Percentiles rank a stretch among this genome's conserved stretches.
These are phyloP conservation scores for Fusarium hostae DNA, from an alignment of 2,329 filamentous ascomycete genomes.

Conservation along the genomic window DNA sequence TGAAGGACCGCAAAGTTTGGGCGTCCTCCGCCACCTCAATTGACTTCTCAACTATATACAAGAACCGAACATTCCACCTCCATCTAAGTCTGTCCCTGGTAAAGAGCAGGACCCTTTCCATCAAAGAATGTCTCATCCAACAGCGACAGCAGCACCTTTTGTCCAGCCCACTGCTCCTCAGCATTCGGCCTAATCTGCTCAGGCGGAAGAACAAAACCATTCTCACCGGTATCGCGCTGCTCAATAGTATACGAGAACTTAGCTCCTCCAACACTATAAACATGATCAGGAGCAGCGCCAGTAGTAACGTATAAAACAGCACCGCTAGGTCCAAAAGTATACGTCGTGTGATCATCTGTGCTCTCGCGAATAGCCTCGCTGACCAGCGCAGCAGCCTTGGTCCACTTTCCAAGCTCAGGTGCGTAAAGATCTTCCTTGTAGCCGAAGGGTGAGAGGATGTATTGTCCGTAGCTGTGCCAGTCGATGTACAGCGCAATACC, in stretches of 20 bases:
- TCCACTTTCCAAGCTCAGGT: slow-evolving; percentile 54
- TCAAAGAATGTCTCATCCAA: slow-evolving; percentile 52
- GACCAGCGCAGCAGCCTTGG: slow-evolving; percentile 48
- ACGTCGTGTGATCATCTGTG: slow-evolving; percentile 47
- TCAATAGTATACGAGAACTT: slow-evolving; percentile 56
- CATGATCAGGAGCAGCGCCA: slow-evolving; percentile 46
- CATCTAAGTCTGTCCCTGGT: slow-evolving; percentile 24
- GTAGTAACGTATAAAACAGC: slow-evolving; percentile 52
- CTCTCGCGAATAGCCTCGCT: slow-evolving; percentile 48
- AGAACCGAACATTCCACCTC: accelerated
- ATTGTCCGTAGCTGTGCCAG: slow-evolving; percentile 59
- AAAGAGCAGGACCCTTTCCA: slow-evolving; percentile 42
- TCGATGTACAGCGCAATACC: slow-evolving; percentile 61
- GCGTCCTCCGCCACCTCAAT: neutral
- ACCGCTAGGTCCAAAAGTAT: slow-evolving; percentile 53
- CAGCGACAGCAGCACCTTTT: slow-evolving; percentile 48
- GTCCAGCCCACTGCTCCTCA: slow-evolving; percentile 53
- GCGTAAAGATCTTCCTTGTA: slow-evolving; percentile 56
- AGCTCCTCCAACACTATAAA: slow-evolving; percentile 40
- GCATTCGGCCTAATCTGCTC: slow-evolving; percentile 51
- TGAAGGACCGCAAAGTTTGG: neutral
- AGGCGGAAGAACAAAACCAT: slow-evolving; percentile 53
- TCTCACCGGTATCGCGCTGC: slow-evolving; percentile 48
- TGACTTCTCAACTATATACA: neutral
- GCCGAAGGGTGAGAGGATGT: slow-evolving; percentile 57